Evolutionary conservation across 2,329 filamentous ascomycete species (phyloP), one percentile per base, ranked within the genome.

Genomic region (Verticillium zaregamsianum): DNA sequence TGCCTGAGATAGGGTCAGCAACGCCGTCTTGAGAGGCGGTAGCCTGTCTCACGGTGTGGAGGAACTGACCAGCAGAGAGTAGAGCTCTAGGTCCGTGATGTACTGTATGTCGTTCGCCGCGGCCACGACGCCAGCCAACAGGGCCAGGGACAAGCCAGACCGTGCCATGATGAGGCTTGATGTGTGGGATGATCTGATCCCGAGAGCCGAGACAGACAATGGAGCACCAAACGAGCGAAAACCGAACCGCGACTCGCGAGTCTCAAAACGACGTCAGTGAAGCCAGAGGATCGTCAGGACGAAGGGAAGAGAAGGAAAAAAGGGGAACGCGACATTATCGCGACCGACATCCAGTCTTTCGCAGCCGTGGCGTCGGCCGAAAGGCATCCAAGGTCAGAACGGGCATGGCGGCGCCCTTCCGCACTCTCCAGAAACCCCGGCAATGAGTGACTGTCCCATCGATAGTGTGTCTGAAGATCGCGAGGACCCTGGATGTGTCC

Each of bases 1-100:
- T 45, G 82, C 82, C 80, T 85, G 63, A 7, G 8, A 25, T 3
- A 15, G 52, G 23, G 55, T 59, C 31, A 60, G 40, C 9, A 25
- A n/a, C n/a, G 14, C 31, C 7, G 54, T 14, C 20, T 39, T 23
- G 5, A 8, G 37, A 15, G 15, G 37, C 15, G 14, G 37, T 14
- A n/a, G 15, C 12, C 37, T 17, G 37, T 7, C 14, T 40, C 37
- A 2, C 37, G 15, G 15, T 3, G 14, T 40, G 11, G 33, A 35
- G 8, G 23, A n/a, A 59, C 17, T 17, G 20, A 35, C 32, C 49
- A 25, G 54, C 28, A 40, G 12, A 23, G 49, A 23, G 28, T 55
- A 40, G 7, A 12, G 55, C 4, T 39, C 15, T 14, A 39, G 31
- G 3, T 23, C n/a, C 8, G 25, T 40, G 14, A 59, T 17, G 31